Base-by-base conservation (phyloP, 2,329 filamentous ascomycete species). In the Penicillium frequentans region DNA sequence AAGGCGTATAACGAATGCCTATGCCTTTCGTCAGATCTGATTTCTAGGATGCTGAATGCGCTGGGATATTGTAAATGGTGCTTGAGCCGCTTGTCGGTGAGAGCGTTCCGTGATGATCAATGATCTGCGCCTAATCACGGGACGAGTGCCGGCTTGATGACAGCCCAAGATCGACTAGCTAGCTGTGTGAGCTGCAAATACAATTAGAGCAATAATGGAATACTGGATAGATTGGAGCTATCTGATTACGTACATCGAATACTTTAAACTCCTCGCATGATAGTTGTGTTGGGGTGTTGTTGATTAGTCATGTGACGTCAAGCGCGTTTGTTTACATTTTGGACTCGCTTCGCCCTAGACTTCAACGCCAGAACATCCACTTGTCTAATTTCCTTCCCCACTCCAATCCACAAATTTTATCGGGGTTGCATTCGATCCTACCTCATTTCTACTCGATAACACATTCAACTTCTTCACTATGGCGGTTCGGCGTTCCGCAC, bases 401-500 rank as follows among this genome's bases (percentile, higher is more conserved):
- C 52, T 11, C 46, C n/a, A 26, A 39, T 35, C 50, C 46, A 48
- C 46, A n/a, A 42, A 3, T 42, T 13, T 21, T 29, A 8, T 37
- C 43, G 6, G 13, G n/a, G 37, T 48, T 26, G 3, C 8, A 23
- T 33, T 27, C 21, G 19, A 53, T 26, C 16, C n/a, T 26, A 9
- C 27, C 44, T 42, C 16, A 19, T 16, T 14, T 16, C 26, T 10
- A 2, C 23, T 27, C 11, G 21, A 11, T 5, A 6, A 33, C 19
- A 39, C 48, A 47, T 57, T 5, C 10, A 44, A 6, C 31, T 21
- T 31, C 24, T 57, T 43, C 14, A 57, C 44, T 42, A 76, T 76
- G 74, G 69, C 70, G 68, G 67, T 74, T 58, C 73, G 75, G 63
- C 72, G 75, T 61, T 77, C 75, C 55, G 75, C 74, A 59, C 75